phyloP scores from a whole-genome alignment of 1,284 basidiomycete species.

The Apiotrichum montevideense region DNA sequence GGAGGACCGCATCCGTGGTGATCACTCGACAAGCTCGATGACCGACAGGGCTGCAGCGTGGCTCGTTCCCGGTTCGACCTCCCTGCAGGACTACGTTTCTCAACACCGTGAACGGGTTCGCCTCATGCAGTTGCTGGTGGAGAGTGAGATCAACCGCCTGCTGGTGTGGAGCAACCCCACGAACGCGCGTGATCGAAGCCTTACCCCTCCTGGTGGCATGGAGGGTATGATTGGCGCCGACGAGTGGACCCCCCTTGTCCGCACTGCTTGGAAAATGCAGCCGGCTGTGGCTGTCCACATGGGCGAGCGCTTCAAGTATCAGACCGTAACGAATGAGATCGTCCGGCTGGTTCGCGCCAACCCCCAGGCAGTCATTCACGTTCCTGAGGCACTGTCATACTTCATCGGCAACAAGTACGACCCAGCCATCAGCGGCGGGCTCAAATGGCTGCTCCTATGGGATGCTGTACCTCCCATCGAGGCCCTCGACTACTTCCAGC shows the following conservation, averaged over 20 bases:
- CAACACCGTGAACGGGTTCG: conserved; percentile 61
- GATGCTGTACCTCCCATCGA: conserved; percentile 79
- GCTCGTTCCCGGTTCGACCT: conserved; percentile 36
- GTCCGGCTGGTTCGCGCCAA: conserved; percentile 66
- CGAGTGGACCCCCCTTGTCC: conserved; percentile 62
- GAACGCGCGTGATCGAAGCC: conserved; percentile 58
- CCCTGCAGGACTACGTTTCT: conserved; percentile 54
- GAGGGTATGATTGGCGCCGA: conserved; percentile 24
- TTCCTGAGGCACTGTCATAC: conserved; percentile 72
- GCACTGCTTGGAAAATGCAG: conserved; percentile 74
- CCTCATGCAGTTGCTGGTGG: conserved; percentile 73
- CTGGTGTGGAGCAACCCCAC: conserved; percentile 87
- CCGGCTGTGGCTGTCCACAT: conserved; percentile 78
- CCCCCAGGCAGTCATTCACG: conserved; percentile 64
- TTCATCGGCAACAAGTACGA: conserved; percentile 70
- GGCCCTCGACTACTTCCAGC: conserved; percentile 81
- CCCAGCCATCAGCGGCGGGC: conserved; percentile 4
- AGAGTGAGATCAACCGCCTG: conserved; percentile 82
- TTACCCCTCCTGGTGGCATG: not conserved
- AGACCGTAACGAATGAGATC: conserved; percentile 62
- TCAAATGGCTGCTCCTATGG: conserved; percentile 79
- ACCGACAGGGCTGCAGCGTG: conserved; percentile 51
- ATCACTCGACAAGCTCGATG: conserved; percentile 64
- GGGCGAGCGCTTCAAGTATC: conserved; percentile 75
- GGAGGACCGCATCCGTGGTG: conserved; percentile 63